These are phyloP conservation scores for Sophora flavescens DNA, from an alignment of 306 rosid species.

Conservation along the genomic window DNA sequence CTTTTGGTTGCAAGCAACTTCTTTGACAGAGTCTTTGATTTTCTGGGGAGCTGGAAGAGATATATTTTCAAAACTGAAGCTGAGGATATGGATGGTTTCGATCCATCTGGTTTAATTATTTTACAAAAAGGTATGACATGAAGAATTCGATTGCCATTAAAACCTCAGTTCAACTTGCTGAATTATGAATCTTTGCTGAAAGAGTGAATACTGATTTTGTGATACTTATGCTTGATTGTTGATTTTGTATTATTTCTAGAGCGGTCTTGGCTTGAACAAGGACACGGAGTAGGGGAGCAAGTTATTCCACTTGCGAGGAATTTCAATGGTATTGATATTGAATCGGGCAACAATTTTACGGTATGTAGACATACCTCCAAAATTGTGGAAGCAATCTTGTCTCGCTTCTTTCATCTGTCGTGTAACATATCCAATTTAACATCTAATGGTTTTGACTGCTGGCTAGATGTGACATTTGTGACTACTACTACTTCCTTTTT, in stretches of 20 bases:
- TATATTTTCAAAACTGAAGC: slow-evolving; percentile 85
- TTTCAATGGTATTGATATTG: slow-evolving; percentile 70
- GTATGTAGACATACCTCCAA: slow-evolving; percentile 55
- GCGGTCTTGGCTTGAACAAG: slow-evolving; percentile 95
- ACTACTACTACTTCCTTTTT: slow-evolving; percentile 14
- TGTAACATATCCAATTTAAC: slow-evolving; percentile 30
- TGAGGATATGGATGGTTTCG: slow-evolving; percentile 93
- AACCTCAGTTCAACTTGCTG: slow-evolving; percentile 28
- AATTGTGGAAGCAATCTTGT: slow-evolving; percentile 13
- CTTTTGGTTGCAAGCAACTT: slow-evolving; percentile 90
- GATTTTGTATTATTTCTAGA: slow-evolving; percentile 56
- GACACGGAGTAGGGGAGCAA: slow-evolving; percentile 83
- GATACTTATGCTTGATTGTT: slow-evolving; percentile 21
- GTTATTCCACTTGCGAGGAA: slow-evolving; percentile 93
- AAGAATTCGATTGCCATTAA: slow-evolving; percentile 14
- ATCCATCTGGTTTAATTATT: slow-evolving; percentile 93
- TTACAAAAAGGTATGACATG: slow-evolving; percentile 74
- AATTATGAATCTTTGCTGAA: slow-evolving; percentile 14
- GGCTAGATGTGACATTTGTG: slow-evolving; percentile 25
- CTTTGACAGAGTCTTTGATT: slow-evolving; percentile 77
- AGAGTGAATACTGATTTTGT: slow-evolving; percentile 11
- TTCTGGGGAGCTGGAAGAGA: slow-evolving; percentile 94
- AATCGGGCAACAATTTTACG: slow-evolving; percentile 58
- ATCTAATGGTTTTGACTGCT: slow-evolving; percentile 22
- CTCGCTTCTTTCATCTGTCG: background rate